These are phyloP conservation scores for Chrysopogon serrulatus DNA, from an alignment of 176 grass and related monocot genomes.

Conservation along the genomic window DNA sequence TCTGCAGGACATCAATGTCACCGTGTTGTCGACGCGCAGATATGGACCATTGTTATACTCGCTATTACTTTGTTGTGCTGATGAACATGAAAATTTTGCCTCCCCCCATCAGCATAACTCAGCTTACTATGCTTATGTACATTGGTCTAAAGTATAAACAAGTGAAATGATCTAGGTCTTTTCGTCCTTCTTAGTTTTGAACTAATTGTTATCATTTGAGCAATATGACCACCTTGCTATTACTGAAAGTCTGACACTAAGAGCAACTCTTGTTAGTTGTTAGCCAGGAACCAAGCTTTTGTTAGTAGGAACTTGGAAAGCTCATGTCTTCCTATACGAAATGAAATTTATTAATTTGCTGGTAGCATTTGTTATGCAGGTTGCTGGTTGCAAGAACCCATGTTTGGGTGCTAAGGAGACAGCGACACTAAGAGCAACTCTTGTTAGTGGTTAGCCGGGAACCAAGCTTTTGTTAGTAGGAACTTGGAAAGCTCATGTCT, in stretches of 20 bases:
- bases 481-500: not conserved
- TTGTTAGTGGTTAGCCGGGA: not conserved
- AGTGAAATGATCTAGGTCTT: no score
- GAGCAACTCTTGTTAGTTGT: conserved; percentile 11
- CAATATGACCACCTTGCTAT: no score
- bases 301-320: not conserved
- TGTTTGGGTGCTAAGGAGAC: conserved; percentile 37
- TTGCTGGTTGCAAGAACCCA: conserved; percentile 43
- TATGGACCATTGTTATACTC: no score
- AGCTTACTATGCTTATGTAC: no score
- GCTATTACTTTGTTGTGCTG: no score
- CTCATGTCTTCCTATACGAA: not conserved
- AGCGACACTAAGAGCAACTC: no score
- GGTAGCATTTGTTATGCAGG: conserved; percentile 37
- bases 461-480: not conserved
- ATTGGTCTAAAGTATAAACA: no score
- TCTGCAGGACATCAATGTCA: conserved; percentile 38
- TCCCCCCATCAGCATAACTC: no score
- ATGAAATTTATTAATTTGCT: conserved; percentile 5
- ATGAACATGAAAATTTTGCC: no score
- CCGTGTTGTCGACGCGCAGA: not conserved
- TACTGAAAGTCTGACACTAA: no score
- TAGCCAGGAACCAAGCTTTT: not conserved
- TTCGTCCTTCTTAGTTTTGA: no score
- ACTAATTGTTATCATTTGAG: no score